Evolutionary conservation across 805 yeast species (phyloP), one percentile per base, ranked within the genome.

Genomic region (Wickerhamomyces bovis): DNA sequence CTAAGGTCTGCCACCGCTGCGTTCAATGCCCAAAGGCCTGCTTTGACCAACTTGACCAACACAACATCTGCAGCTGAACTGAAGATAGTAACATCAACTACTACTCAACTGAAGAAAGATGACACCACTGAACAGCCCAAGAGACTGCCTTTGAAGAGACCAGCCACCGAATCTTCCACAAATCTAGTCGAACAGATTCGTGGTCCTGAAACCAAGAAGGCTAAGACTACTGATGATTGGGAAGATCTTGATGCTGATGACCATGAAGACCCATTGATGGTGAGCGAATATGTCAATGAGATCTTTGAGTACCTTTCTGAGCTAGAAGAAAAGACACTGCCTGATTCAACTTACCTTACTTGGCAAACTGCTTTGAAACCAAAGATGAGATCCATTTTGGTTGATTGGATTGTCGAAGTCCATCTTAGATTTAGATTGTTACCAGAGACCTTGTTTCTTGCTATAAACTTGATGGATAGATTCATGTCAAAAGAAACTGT

Each of bases 371-470:
- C 80, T 49, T 66, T 88, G 55, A 80, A 84, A 57, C 95, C 96
- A 47, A 78, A 80, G 51, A 85, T 86, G 85, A 77, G 97, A 54
- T 82, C 89, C 8, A 85, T 89, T 44, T 69, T 89, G 48, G 88
- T 89, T n/a, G 96, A 90, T 67, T 89, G 97, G 97, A 72, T 89
- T 54, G 88, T 88, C 11, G 95, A 88, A 62, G 90, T 89, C 63
- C 97, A 89, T 68, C 72, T 81, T 54, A 77, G 87, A 62, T 89
- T 89, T 66, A 76, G 90, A 53, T 74, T 90, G 52, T 72, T 85
- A 39, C 96, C 95, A 1, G 97, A 89, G 66, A 87, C 96, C 9
- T 74, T 90, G 47, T 86, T 80, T 58, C 70, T 89, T 47, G 88
- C 96, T 5, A 83, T 87, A 46, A 89, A 88, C 65, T 67, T 87